These are phyloP conservation scores for Sanghuangporus baumii DNA, from an alignment of 1,284 basidiomycete genomes.

Conservation along the genomic window DNA sequence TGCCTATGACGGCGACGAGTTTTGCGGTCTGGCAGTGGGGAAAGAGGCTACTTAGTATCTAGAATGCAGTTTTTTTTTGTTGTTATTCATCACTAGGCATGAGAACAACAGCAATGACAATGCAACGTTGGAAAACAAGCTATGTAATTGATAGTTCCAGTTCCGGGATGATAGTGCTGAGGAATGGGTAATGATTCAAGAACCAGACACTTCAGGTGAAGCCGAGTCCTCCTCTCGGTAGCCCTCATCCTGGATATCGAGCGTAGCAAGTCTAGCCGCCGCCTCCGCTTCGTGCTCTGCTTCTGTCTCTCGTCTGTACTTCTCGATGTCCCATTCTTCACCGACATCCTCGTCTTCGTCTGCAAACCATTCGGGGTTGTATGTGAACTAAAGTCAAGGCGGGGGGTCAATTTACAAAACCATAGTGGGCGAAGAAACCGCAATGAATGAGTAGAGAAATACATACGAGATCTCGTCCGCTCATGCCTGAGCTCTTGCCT, in stretches of 20 bases:
- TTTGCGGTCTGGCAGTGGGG: conserved; percentile 74
- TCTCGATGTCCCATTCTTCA: conserved; percentile 68
- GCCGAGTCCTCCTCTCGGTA: conserved; percentile 15
- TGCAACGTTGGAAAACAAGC: not conserved
- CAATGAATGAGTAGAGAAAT: not conserved
- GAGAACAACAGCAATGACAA: not conserved
- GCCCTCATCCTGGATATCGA: conserved; percentile 24
- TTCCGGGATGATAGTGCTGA: not conserved
- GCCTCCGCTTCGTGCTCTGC: conserved; percentile 49
- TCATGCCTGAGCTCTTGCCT: conserved; percentile 92
- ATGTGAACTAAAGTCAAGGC: conserved; percentile 65
- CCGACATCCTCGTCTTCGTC: conserved; percentile 77
- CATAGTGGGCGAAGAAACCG: not conserved
- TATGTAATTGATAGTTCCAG: not conserved
- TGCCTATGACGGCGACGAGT: conserved; percentile 91
- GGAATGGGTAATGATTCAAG: not conserved
- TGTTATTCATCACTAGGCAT: not conserved
- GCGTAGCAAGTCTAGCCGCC: conserved; percentile 30
- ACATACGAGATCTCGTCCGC: conserved; percentile 87
- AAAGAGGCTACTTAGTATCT: conserved; percentile 55
- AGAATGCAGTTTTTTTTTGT: not conserved
- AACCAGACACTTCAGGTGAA: not conserved
- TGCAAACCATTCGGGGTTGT: conserved; percentile 93
- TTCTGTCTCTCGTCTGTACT: conserved; percentile 59
- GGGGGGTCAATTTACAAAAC: no score